Conservation (phyloP, 192 early-diverging fungal species). For the Mortierella antarctica region DNA sequence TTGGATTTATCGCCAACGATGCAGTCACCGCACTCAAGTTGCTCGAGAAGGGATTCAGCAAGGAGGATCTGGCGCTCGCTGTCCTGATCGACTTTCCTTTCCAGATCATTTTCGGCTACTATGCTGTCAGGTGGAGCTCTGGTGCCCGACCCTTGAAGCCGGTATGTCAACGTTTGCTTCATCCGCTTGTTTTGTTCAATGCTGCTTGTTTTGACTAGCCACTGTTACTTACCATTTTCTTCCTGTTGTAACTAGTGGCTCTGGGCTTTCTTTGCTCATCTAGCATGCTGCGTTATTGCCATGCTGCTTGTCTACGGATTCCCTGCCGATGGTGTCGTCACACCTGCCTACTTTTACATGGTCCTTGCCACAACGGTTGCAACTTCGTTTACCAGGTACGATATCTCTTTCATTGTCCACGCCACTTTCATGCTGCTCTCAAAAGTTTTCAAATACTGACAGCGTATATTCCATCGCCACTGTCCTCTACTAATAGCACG, state of each 20-base stretch:
- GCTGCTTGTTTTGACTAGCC: neutral
- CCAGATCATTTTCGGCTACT: constrained; percentile 97
- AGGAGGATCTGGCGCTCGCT: constrained; percentile 93
- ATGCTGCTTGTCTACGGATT: constrained; percentile 88
- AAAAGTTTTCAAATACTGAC: neutral
- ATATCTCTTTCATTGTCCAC: neutral
- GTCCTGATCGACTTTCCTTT: constrained; percentile 97
- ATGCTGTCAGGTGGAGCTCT: constrained; percentile 95
- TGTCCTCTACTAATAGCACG: constrained; percentile 46
- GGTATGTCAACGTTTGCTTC: constrained; percentile 39
- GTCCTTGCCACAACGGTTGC: constrained; percentile 84
- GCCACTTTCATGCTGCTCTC: neutral
- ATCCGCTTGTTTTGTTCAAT: neutral
- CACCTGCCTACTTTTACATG: constrained; percentile 76
- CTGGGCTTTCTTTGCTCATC: constrained; percentile 87
- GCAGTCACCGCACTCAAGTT: constrained; percentile 94
- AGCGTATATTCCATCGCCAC: too few species aligned
- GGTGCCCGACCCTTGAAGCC: constrained; percentile 87
- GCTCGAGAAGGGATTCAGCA: constrained; percentile 92
- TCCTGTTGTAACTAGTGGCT: constrained; percentile 72
- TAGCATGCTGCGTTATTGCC: constrained; percentile 80
- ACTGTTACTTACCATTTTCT: neutral
- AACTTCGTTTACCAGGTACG: constrained; percentile 82
- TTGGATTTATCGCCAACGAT: constrained; percentile 97
- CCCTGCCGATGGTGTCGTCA: constrained; percentile 73